A percentile compares a stretch with the other conserved stretches of the same genome.
Conservation (phyloP, 495 filamentous ascomycete genomes). For the Penicillium lividum region DNA sequence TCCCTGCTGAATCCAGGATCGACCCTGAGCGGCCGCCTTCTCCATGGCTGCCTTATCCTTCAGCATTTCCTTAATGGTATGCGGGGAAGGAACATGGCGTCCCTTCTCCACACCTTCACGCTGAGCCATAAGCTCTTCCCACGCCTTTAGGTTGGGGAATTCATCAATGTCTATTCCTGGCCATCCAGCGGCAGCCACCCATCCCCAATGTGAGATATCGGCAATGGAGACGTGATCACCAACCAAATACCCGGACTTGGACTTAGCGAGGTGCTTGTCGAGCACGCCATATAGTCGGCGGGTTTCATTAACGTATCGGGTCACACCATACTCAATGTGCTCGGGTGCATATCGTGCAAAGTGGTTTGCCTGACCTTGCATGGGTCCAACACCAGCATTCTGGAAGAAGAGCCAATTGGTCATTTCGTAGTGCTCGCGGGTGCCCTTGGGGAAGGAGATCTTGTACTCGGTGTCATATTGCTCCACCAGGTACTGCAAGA, state of each 20-base stretch:
- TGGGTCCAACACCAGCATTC: conserved; percentile 82
- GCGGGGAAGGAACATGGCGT: conserved; percentile 68
- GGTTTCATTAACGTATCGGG: conserved; percentile 80
- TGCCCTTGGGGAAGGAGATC: conserved; percentile 74
- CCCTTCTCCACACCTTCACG: conserved; percentile 76
- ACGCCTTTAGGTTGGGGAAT: conserved; percentile 74
- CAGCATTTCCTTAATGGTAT: conserved; percentile 61
- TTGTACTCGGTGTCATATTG: conserved; percentile 82
- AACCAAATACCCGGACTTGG: conserved; percentile 69
- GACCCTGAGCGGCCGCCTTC: conserved; percentile 46
- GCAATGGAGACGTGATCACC: conserved; percentile 81
- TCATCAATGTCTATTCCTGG: conserved; percentile 74
- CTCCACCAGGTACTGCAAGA: conserved; percentile 83
- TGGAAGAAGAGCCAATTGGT: conserved; percentile 76
- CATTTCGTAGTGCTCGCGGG: conserved; percentile 74
- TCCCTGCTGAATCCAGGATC: conserved; percentile 62
- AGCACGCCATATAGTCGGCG: conserved; percentile 78
- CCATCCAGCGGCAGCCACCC: conserved; percentile 66
- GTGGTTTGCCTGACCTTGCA: conserved; percentile 94
- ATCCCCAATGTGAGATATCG: conserved; percentile 80
- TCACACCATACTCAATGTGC: conserved; percentile 81
- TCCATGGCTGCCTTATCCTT: conserved; percentile 58
- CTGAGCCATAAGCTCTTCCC: conserved; percentile 68
- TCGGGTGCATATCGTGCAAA: conserved; percentile 86
- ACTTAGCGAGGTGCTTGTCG: conserved; percentile 67